phyloP scores from a whole-genome alignment of 2,329 filamentous ascomycete species.

The Lecanoromycetidae sp. region DNA sequence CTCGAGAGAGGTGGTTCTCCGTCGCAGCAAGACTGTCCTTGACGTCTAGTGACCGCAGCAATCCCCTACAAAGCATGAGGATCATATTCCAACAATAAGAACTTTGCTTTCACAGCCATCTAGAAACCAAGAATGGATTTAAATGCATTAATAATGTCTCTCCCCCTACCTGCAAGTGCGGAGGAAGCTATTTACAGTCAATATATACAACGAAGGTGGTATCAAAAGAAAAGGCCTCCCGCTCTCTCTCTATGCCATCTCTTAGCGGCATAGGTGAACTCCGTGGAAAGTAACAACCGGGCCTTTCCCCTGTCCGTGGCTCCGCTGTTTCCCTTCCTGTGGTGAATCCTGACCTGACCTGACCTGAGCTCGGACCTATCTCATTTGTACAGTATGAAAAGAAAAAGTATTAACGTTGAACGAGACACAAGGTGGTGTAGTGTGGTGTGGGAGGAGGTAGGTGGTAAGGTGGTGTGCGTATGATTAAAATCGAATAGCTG shows the following conservation, averaged over 20 bases:
- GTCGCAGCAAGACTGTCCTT: no score
- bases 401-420: background rate
- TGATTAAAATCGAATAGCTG: background rate
- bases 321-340: background rate
- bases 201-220: conserved; percentile 3
- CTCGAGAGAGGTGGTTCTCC: no score
- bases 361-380: background rate
- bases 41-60: no score
- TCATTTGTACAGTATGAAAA: background rate
- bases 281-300: background rate
- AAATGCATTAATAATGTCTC: background rate
- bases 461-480: background rate
- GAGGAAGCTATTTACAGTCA: background rate
- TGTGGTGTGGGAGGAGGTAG: background rate
- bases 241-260: background rate
- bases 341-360: background rate
- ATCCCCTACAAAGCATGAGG: no score
- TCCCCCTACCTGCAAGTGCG: no score
- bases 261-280: background rate
- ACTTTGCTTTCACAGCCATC: no score
- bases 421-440: background rate
- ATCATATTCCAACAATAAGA: no score
- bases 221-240: background rate
- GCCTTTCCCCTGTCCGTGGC: background rate
- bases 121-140: no score